Evolutionary conservation across 2,329 filamentous ascomycete species (phyloP).

Genomic region (Aplosporella prunicola): DNA sequence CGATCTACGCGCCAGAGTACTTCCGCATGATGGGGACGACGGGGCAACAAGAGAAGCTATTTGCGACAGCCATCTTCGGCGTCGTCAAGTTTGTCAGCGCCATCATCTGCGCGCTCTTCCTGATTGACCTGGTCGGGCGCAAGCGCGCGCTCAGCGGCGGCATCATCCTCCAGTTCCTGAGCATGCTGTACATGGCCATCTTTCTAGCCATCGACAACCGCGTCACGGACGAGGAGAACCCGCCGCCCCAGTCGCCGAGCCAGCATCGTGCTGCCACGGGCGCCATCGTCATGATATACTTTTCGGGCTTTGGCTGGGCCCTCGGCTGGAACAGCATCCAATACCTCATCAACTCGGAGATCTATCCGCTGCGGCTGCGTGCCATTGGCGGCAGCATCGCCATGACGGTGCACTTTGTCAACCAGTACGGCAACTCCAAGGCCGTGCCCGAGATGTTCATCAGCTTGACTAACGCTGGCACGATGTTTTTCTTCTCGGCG

Average conservation of each 20-base stretch:
- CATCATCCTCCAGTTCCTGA: slow-evolving; percentile 38
- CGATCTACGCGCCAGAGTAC: slow-evolving; percentile 64
- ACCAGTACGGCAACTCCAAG: slow-evolving; percentile 68
- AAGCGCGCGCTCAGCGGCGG: slow-evolving; percentile 48
- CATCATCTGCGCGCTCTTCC: slow-evolving; percentile 62
- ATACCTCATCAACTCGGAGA: slow-evolving; percentile 67
- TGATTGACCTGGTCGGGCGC: slow-evolving; percentile 69
- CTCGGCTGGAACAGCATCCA: slow-evolving; percentile 62
- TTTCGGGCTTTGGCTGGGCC: slow-evolving; percentile 31
- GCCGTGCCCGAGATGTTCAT: slow-evolving; percentile 69
- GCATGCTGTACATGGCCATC: slow-evolving; percentile 47
- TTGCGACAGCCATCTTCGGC: slow-evolving; percentile 67
- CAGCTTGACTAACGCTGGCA: slow-evolving; percentile 50
- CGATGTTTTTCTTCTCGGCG: slow-evolving; percentile 66
- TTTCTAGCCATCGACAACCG: slow-evolving; percentile 51
- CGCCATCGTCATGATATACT: slow-evolving; percentile 59
- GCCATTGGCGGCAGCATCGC: slow-evolving; percentile 61
- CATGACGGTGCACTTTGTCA: slow-evolving; percentile 71
- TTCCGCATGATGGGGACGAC: slow-evolving; percentile 63
- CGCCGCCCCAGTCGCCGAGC: slow-evolving; percentile 35
- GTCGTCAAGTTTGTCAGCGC: slow-evolving; percentile 62
- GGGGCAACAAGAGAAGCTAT: slow-evolving; percentile 57
- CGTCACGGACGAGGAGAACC: slow-evolving; percentile 41
- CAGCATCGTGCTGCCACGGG: slow-evolving; percentile 52
- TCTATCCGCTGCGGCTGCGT: slow-evolving; percentile 66